These are phyloP conservation scores for Tripidium arundinaceum DNA, from an alignment of 202 grass and related monocot genomes.

Conservation along the genomic window DNA sequence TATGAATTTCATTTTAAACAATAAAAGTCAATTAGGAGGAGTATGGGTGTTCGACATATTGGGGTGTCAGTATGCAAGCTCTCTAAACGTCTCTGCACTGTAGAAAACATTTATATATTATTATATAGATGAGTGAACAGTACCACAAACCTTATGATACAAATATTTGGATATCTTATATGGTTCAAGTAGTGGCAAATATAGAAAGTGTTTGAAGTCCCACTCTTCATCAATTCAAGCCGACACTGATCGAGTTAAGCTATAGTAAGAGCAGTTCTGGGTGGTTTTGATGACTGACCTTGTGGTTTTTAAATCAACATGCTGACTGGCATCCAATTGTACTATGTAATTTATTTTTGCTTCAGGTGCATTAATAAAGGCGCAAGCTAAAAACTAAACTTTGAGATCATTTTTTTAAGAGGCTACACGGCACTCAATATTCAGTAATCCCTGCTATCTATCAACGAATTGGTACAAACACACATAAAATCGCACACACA, in stretches of 20 bases:
- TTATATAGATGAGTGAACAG: background rate
- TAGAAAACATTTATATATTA: background rate
- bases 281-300: background rate
- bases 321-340: background rate
- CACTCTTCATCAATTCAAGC: background rate
- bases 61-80: background rate
- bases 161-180: background rate
- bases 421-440: background rate
- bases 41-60: background rate
- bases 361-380: background rate
- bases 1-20: background rate
- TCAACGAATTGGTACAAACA: background rate
- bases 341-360: background rate
- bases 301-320: background rate
- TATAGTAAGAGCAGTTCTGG: background rate
- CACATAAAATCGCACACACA: background rate
- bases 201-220: too few relatives aligned
- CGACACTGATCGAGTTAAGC: background rate
- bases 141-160: background rate
- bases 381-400: background rate
- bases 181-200: background rate
- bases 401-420: background rate
- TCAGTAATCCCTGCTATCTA: background rate
- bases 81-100: background rate
- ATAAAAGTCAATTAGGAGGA: background rate